Evolutionary conservation across 78 protist genomes (phyloP), one percentile per base, ranked within the genome.

Genomic region (Dictyostelium firmibasis): DNA sequence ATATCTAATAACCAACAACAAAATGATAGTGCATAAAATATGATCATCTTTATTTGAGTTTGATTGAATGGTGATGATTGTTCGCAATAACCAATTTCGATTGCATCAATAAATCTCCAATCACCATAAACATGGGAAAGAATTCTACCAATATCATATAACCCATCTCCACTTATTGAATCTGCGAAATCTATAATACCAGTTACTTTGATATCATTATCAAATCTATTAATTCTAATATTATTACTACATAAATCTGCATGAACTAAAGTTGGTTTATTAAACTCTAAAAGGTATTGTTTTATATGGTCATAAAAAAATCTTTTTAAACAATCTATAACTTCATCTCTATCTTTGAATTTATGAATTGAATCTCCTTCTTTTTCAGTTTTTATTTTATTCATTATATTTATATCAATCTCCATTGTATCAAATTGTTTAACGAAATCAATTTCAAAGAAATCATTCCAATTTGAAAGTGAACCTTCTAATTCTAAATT

Each of bases 111-210:
- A 11, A 89, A 89, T 36, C 11, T 31, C 87, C 87, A 89, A 33
- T 81, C 79, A 6, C 94, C 76, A 81, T 89, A 81, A 23, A 62
- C 72, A 18, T 89, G 94, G 6, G 86, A 81, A 8, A 89, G 23
- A 64, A 89, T 89, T 81, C 94, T 78, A 70, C 94, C 94, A 27
- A 89, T 41, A 35, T 89, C 94, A 69, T 89, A 89, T n/a, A 89
- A 31, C 9, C 94, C 94, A 89, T 89, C 94, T 27, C 94, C 94
- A 20, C 62, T 10, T 0, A 69, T 57, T 13, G 69, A 18, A 70
- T 89, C 94, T 44, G 94, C 86, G 57, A 89, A 89, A 81, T 89
- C 94, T 2, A 89, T 89, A 23, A 89, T 78, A 18, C 94, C 94
- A 13, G 74, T 43, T 3, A 89, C 44, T 8, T 53, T 67, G 7